Evolutionary conservation across 108 stramenopile genomes (phyloP).

Genomic region (Nitzschia sp.): DNA sequence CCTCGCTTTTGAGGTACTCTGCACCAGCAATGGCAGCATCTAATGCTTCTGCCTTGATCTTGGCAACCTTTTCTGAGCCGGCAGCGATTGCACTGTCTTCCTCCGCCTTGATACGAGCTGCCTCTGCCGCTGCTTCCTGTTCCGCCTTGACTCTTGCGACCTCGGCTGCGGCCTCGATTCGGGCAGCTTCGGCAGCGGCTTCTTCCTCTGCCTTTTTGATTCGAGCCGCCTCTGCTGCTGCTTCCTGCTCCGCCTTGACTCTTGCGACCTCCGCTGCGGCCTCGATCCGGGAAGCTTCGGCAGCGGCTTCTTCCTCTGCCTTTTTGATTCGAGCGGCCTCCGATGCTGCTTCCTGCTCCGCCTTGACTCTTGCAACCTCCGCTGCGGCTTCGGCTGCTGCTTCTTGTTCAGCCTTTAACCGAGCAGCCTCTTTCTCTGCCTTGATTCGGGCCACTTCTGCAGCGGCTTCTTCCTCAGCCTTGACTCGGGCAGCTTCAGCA

Average conservation of each 20-base stretch:
- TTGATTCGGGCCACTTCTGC: not conserved
- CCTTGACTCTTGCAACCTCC: slow-evolving; percentile 1
- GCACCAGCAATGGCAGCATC: not conserved
- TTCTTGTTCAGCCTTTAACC: slow-evolving; percentile 8
- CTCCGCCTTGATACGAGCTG: not conserved
- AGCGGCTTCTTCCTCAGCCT: slow-evolving; percentile 12
- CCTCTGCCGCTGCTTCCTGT: not conserved
- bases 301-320: slow-evolving; percentile 1
- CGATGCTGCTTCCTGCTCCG: slow-evolving; percentile 7
- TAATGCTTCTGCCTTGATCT: not conserved
- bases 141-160: not conserved
- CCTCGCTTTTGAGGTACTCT: not conserved
- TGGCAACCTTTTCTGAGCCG: not conserved
- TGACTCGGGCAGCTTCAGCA: not conserved
- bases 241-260: not conserved
- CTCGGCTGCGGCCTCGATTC: not conserved
- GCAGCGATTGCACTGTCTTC: no score
- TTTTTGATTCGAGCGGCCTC: no score
- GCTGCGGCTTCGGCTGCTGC: slow-evolving; percentile 4
- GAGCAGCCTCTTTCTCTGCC: not conserved
- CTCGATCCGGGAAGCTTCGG: no score
- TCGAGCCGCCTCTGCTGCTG: slow-evolving; percentile 1
- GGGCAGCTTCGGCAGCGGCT: slow-evolving; percentile 1
- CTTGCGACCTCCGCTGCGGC: not conserved
- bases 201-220: not conserved